Base-by-base conservation (phyloP, 495 filamentous ascomycete species). In the Penicillium waksmanii region DNA sequence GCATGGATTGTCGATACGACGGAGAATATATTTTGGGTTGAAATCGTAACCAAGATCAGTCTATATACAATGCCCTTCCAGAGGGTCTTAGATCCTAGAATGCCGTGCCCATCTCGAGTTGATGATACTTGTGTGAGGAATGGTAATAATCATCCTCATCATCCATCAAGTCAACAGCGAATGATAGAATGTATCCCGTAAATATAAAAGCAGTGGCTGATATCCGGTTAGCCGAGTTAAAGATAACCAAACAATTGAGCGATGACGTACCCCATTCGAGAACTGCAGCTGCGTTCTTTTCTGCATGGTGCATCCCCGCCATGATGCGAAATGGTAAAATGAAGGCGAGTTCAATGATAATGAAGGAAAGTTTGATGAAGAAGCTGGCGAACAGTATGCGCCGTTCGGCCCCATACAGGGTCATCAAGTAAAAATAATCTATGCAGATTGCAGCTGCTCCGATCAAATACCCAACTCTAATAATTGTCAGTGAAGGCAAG, bases 191-290 rank as follows among this genome's bases (percentile, higher is more conserved):
- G 43, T 66, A 66, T 1, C 64, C 64, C 17, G 60, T 63, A 36
- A 66, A 66, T 3, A 63, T 58, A 33, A 66, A 66, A 12, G 64
- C 64, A 53, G 63, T 63, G 18, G 63, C 64, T 66, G 33, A 21
- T 48, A 12, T 13, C 10, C 9, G 8, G 21, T 48, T 48, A 48
- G 46, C n/a, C 12, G 19, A 9, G 10, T 48, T 3, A 12, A 23
- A 27, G 1, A 25, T 48, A 48, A 13, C 5, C 8, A 17, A 18
- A 44, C 18, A 7, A n/a, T 46, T 31, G 1, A 27, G 46, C 15
- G 19, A 48, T 48, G n/a, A 15, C 46, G 23, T 51, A 66, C 64
- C 51, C 64, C 64, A 66, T 52, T 66, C 64, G 10, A 66, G 56
- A 36, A 62, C 48, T 5, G 64, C 64, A 21, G 64, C 64, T 48